Evolutionary conservation across 2,329 filamentous ascomycete species (phyloP).

Genomic region (Talaromyces sp.): DNA sequence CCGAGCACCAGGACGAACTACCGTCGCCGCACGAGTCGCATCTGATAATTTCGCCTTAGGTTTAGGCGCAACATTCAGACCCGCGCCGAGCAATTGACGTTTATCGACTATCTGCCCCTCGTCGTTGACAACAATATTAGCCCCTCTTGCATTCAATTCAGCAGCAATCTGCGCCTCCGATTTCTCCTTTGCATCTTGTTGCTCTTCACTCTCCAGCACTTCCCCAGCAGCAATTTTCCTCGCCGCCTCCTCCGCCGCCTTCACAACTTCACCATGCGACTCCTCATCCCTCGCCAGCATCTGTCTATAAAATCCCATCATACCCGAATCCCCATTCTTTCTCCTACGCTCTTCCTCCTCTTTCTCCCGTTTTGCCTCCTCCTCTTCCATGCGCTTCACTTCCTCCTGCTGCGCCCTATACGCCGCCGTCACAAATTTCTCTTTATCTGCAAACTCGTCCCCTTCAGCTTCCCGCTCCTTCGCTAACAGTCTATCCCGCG

Average conservation of each 20-base stretch:
- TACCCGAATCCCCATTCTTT: constrained; percentile 49
- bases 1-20: constrained; percentile 20
- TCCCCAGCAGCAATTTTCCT: constrained; percentile 35
- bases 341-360: constrained; percentile 51
- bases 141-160: constrained; percentile 51
- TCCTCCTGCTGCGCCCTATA: constrained; percentile 65
- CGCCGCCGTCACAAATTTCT: constrained; percentile 63
- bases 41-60: constrained; percentile 38
- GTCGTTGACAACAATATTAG: constrained; percentile 58
- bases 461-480: constrained; percentile 62
- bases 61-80: constrained; percentile 58
- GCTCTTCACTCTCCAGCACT: constrained; percentile 23
- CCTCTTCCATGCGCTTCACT: constrained; percentile 54
- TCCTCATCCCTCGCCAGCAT: constrained; percentile 58
- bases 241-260: constrained; percentile 49
- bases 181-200: constrained; percentile 34
- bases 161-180: constrained; percentile 54
- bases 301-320: constrained; percentile 60
- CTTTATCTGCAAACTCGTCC: constrained; percentile 64
- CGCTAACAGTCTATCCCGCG: constrained; percentile 58
- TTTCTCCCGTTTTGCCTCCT: constrained; percentile 53
- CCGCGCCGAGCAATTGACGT: constrained; percentile 58
- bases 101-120: constrained; percentile 64
- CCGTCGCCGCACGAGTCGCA: constrained; percentile 15
- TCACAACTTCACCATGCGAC: constrained; percentile 55